phyloP scores from a whole-genome alignment of 176 grass and related monocot species.

The Oryza glaberrima region DNA sequence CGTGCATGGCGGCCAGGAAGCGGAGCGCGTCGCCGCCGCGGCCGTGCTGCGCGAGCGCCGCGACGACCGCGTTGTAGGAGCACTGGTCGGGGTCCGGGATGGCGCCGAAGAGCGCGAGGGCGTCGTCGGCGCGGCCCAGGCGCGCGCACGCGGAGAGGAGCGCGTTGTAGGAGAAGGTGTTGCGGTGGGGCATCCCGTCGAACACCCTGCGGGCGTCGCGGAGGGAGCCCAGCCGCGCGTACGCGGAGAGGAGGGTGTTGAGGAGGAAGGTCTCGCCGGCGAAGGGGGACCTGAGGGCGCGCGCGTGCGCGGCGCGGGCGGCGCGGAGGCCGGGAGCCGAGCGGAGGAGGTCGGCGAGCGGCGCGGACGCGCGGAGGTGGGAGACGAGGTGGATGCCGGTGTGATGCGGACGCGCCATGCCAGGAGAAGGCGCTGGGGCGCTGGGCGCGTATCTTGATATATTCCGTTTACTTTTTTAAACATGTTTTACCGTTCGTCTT shows the following conservation, averaged over 20 bases:
- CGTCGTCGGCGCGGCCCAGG: constrained; percentile 37
- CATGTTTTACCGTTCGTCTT: too few species aligned
- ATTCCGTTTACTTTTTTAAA: too few species aligned
- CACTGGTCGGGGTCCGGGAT: constrained; percentile 60
- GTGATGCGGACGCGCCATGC: constrained; percentile 9
- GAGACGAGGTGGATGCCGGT: constrained; percentile 16
- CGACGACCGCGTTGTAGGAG: constrained; percentile 49
- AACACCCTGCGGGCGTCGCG: constrained; percentile 52
- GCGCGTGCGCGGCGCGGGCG: constrained; percentile 1
- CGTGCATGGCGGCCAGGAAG: constrained; percentile 43
- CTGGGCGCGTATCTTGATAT: not conserved
- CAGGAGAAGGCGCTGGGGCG: not conserved
- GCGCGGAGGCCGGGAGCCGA: not conserved
- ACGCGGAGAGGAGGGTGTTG: constrained; percentile 43
- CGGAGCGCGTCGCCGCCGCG: constrained; percentile 36
- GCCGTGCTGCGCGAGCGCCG: constrained; percentile 42
- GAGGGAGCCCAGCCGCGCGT: constrained; percentile 40
- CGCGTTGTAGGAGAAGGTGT: constrained; percentile 58
- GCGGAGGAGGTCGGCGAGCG: constrained; percentile 41
- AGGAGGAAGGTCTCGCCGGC: constrained; percentile 35
- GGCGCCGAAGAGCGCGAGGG: constrained; percentile 37
- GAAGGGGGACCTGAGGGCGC: constrained; percentile 32
- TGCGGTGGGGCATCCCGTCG: constrained; percentile 41
- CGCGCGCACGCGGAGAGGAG: constrained; percentile 44
- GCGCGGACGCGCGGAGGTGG: constrained; percentile 23